phyloP scores from a whole-genome alignment of 352 stramenopile species.

The Halophytophthora batemanensis region DNA sequence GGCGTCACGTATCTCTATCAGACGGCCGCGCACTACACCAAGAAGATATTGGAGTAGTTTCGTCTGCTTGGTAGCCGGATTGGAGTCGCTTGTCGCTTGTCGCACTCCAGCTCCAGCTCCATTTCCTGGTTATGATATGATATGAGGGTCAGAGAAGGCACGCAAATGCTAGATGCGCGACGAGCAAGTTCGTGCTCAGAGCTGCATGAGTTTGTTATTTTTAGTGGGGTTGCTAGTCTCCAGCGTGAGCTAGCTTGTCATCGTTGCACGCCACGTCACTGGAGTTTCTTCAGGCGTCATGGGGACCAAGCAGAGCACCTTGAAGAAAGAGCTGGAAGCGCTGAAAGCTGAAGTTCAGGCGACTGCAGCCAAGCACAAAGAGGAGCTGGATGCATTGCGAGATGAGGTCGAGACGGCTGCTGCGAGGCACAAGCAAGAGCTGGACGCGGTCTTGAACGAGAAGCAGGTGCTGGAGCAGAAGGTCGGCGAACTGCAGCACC shows the following conservation, averaged over 20 bases:
- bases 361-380: constrained; percentile 27
- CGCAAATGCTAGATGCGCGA: neutral
- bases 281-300: constrained; percentile 19
- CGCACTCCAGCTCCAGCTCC: too few relatives aligned
- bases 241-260: neutral
- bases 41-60: constrained; percentile 22
- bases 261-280: neutral
- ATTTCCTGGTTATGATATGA: too few relatives aligned
- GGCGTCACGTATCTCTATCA: constrained; percentile 60
- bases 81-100: too few relatives aligned
- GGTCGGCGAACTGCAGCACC: constrained; percentile 47
- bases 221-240: constrained; percentile 8
- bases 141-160: too few relatives aligned
- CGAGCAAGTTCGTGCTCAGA: constrained; percentile 6
- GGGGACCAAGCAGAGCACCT: constrained; percentile 47
- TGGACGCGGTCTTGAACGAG: constrained; percentile 31
- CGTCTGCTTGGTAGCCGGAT: neutral
- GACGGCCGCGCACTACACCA: constrained; percentile 35
- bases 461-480: constrained; percentile 61
- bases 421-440: constrained; percentile 37
- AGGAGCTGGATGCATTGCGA: constrained; percentile 44
- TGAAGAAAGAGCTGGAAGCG: constrained; percentile 62
- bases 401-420: constrained; percentile 23
- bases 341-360: constrained; percentile 36
- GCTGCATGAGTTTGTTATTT: constrained; percentile 25